Evolutionary conservation across 306 rosid genomes (phyloP).

Genomic region (Pterocarpus macrocarpus): DNA sequence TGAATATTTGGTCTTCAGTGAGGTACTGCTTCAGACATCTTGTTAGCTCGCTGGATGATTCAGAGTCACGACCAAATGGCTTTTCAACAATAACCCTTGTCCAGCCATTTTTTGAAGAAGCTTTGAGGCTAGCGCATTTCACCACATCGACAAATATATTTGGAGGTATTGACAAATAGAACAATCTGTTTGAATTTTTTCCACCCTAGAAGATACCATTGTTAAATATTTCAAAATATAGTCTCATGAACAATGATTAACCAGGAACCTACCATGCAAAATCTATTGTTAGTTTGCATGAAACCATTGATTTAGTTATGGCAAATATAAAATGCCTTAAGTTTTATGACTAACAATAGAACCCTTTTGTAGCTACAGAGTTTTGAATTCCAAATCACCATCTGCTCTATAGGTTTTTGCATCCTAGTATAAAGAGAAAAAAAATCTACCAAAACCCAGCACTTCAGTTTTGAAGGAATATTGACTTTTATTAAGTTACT

Average conservation of each 20-base stretch:
- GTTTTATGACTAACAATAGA: conserved; percentile 16
- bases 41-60: conserved; percentile 86
- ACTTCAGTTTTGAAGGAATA: too few relatives aligned
- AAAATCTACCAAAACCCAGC: too few relatives aligned
- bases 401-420: neutral
- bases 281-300: neutral
- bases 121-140: conserved; percentile 78
- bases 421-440: too few relatives aligned
- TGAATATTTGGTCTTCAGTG: conserved; percentile 92
- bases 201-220: conserved; percentile 68
- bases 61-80: conserved; percentile 94
- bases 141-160: conserved; percentile 91
- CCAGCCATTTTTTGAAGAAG: conserved; percentile 92
- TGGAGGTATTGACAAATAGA: conserved; percentile 92
- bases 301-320: conserved; percentile 15
- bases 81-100: conserved; percentile 96
- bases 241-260: conserved; percentile 31
- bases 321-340: conserved; percentile 8
- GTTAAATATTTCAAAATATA: conserved; percentile 34
- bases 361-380: conserved; percentile 2
- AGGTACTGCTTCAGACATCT: conserved; percentile 83
- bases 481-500: too few relatives aligned
- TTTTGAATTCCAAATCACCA: conserved; percentile 28
- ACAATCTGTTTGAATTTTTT: conserved; percentile 79
- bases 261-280: conserved; percentile 9